A percentile compares a stretch with the other conserved stretches of the same genome.
Evolutionary conservation across 2,329 filamentous ascomycete species (phyloP).

Genomic region (Fusarium sp.): DNA sequence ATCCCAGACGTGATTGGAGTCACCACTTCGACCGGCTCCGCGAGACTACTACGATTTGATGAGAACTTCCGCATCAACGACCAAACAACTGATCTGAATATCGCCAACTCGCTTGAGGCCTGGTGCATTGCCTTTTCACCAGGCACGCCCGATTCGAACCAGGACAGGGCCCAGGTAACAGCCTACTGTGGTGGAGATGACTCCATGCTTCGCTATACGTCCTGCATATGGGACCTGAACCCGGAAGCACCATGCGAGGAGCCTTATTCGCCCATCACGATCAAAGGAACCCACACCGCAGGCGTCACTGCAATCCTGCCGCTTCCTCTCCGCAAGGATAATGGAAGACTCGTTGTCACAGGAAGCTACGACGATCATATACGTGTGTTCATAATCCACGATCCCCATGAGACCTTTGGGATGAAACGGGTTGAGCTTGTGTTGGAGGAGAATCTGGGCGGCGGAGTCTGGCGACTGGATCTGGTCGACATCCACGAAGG

Average conservation of each 20-base stretch:
- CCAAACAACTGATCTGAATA: constrained; percentile 55
- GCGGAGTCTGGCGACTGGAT: constrained; percentile 90
- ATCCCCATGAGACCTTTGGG: constrained; percentile 59
- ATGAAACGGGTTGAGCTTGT: constrained; percentile 66
- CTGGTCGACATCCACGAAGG: constrained; percentile 60
- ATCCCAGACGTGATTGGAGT: constrained; percentile 72
- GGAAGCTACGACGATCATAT: constrained; percentile 94
- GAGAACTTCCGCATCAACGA: constrained; percentile 57
- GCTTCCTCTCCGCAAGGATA: constrained; percentile 62
- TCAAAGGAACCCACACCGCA: constrained; percentile 76
- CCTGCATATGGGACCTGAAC: constrained; percentile 48
- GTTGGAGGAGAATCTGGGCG: constrained; percentile 78
- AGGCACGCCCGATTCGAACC: constrained; percentile 27
- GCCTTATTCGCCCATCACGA: constrained; percentile 47
- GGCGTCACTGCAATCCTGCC: constrained; percentile 92
- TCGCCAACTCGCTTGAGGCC: constrained; percentile 75
- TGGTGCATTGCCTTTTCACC: constrained; percentile 79
- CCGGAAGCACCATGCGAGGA: constrained; percentile 30
- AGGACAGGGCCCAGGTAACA: constrained; percentile 52
- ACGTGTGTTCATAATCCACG: constrained; percentile 73
- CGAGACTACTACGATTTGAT: constrained; percentile 69
- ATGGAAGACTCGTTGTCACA: constrained; percentile 77
- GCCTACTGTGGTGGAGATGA: constrained; percentile 85
- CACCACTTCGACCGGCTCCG: constrained; percentile 79
- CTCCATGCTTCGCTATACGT: constrained; percentile 69